Percentiles rank a stretch among this genome's conserved stretches.
phyloP scores from a whole-genome alignment of 306 rosid species.

The Quercus robur region DNA sequence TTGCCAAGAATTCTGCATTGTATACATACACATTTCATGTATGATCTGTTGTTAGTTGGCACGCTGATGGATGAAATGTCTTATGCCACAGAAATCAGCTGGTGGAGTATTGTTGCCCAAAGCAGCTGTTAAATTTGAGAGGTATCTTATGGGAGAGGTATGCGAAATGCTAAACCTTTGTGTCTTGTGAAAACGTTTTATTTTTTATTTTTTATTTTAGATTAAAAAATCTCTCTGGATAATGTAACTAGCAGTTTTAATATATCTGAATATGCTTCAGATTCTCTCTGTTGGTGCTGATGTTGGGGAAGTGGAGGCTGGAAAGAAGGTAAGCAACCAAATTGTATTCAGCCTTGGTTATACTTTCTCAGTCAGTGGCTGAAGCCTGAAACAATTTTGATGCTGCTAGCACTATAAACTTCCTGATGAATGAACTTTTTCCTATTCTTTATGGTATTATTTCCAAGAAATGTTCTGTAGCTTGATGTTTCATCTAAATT shows the following conservation, averaged over 20 bases:
- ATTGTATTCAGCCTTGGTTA: neutral
- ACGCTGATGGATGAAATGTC: constrained; percentile 5
- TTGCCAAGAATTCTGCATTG: constrained; percentile 6
- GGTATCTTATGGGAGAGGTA: constrained; percentile 89
- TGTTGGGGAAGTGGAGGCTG: constrained; percentile 66
- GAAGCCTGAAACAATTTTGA: neutral
- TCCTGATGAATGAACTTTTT: neutral
- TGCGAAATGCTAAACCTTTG: constrained; percentile 11
- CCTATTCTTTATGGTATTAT: neutral
- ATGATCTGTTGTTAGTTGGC: constrained; percentile 1
- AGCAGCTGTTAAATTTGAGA: constrained; percentile 91
- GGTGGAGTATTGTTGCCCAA: constrained; percentile 90
- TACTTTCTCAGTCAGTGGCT: neutral
- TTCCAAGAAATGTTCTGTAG: neutral
- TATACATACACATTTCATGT: neutral
- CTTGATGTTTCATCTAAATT: neutral
- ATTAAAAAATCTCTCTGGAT: neutral
- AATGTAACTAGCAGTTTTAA: constrained; percentile 1
- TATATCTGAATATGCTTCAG: constrained; percentile 36
- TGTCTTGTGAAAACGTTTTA: constrained; percentile 2
- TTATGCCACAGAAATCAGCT: constrained; percentile 59
- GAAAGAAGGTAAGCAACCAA: constrained; percentile 59
- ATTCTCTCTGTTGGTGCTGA: constrained; percentile 75
- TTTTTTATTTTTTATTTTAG: neutral
- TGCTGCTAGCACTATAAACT: neutral